phyloP scores from a whole-genome alignment of 306 rosid genomes.

The Corylus americana region DNA sequence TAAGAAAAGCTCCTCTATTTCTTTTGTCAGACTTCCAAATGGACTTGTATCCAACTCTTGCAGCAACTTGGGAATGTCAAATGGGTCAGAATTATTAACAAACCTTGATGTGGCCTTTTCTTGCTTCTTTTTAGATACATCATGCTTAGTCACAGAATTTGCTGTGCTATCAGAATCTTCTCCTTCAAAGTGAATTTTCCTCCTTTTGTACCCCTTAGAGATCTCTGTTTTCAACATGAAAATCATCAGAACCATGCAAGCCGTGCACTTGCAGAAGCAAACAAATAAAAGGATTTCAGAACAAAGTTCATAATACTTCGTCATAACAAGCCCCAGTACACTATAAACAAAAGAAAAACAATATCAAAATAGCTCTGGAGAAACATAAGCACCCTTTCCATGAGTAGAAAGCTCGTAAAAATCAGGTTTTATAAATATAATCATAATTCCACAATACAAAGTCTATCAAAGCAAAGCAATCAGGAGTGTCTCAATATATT shows the following conservation, averaged over 20 bases:
- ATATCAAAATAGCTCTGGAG: no score
- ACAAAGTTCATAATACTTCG: not conserved
- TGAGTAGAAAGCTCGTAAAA: no score
- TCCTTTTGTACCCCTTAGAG: not conserved
- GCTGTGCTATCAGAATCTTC: not conserved
- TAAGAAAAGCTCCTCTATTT: not conserved
- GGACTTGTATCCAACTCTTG: not conserved
- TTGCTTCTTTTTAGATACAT: not conserved
- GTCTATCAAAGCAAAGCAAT: no score
- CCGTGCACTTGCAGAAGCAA: not conserved
- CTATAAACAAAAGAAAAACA: no score
- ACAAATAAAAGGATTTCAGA: not conserved
- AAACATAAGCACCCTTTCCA: no score
- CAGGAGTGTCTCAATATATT: no score
- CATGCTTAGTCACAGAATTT: not conserved
- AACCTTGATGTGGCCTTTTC: not conserved
- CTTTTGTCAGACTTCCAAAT: slow-evolving; percentile 8
- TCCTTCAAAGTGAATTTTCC: not conserved
- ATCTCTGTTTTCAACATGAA: not conserved
- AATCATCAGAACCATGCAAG: not conserved
- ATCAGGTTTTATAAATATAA: no score
- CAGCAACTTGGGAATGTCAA: not conserved
- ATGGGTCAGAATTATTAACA: not conserved
- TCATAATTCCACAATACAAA: no score
- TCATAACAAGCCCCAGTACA: no score